Evolutionary conservation across 2,329 filamentous ascomycete genomes (phyloP).

Genomic region (Colletotrichum tofieldiae): DNA sequence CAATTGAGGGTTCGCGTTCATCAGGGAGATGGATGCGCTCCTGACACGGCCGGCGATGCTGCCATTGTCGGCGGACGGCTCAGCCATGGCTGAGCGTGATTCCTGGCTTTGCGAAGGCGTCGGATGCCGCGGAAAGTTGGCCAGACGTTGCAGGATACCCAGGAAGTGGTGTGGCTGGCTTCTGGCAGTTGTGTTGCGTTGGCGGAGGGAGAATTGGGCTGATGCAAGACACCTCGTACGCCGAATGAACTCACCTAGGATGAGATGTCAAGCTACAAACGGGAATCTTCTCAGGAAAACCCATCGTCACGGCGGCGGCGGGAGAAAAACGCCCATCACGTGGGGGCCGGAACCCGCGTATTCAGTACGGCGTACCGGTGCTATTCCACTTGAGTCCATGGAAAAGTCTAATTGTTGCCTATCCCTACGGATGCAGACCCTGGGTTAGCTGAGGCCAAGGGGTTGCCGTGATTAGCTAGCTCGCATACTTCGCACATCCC

Average conservation of each 20-base stretch:
- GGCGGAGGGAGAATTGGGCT: not conserved
- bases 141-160: not conserved
- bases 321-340: not conserved
- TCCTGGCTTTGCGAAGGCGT: not conserved
- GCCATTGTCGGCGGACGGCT: conserved; percentile 20
- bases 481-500: not conserved
- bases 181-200: not conserved
- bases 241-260: not conserved
- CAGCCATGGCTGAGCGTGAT: conserved; percentile 40
- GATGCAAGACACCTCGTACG: not conserved
- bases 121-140: conserved; percentile 4
- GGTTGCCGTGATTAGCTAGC: conserved; percentile 12
- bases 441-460: conserved; percentile 9
- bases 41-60: conserved; percentile 47
- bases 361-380: not conserved
- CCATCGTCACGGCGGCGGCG: not conserved
- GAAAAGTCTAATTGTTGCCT: conserved; percentile 7
- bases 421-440: conserved; percentile 9
- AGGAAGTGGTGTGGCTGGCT: not conserved
- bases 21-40: conserved; percentile 48
- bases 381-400: not conserved
- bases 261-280: not conserved
- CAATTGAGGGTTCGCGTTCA: conserved; percentile 50
- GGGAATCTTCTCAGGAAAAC: not conserved
- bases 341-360: conserved; percentile 4